These are phyloP conservation scores for Wickerhamiella brachini DNA, from an alignment of 805 yeast species.

Conservation along the genomic window DNA sequence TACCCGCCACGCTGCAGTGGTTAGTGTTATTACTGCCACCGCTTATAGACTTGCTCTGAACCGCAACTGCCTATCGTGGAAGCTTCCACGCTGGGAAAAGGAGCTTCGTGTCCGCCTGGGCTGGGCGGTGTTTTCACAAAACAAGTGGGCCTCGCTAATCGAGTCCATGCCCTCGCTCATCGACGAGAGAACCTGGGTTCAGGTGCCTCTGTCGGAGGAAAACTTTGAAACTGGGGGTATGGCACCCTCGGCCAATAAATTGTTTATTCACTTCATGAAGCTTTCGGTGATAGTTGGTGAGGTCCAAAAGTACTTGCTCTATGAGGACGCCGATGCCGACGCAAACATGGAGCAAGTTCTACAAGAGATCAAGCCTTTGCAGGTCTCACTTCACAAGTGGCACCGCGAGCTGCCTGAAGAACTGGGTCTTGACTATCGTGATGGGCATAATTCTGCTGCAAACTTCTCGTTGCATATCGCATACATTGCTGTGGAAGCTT, in stretches of 20 bases:
- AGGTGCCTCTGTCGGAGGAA: slow-evolving; percentile 22
- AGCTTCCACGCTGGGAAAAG: slow-evolving; percentile 88
- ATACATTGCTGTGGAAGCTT: slow-evolving; percentile 80
- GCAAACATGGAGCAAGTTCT: slow-evolving; percentile 40
- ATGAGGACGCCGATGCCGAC: background rate
- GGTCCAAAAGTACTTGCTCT: slow-evolving; percentile 24
- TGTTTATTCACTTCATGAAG: slow-evolving; percentile 23
- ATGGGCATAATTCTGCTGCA: slow-evolving; percentile 31
- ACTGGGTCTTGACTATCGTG: slow-evolving; percentile 16
- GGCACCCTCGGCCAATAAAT: slow-evolving; percentile 34
- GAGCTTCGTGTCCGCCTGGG: slow-evolving; percentile 78
- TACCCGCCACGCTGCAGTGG: slow-evolving; percentile 67
- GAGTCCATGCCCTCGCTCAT: slow-evolving; percentile 80
- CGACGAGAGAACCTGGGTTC: slow-evolving; percentile 65
- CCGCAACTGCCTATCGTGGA: slow-evolving; percentile 82
- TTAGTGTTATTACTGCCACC: slow-evolving; percentile 74
- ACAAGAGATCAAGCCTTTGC: slow-evolving; percentile 48
- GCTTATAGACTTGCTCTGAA: slow-evolving; percentile 89
- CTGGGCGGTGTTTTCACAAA: slow-evolving; percentile 91
- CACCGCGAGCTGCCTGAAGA: slow-evolving; percentile 22
- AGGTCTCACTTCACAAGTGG: slow-evolving; percentile 26
- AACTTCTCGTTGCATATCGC: slow-evolving; percentile 68
- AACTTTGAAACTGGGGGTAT: slow-evolving; percentile 23
- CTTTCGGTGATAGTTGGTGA: slow-evolving; percentile 25
- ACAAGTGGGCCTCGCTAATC: slow-evolving; percentile 75